Evolutionary conservation across 2,329 filamentous ascomycete genomes (phyloP), one percentile per base, ranked within the genome.

Genomic region (Fusarium incarnatum): DNA sequence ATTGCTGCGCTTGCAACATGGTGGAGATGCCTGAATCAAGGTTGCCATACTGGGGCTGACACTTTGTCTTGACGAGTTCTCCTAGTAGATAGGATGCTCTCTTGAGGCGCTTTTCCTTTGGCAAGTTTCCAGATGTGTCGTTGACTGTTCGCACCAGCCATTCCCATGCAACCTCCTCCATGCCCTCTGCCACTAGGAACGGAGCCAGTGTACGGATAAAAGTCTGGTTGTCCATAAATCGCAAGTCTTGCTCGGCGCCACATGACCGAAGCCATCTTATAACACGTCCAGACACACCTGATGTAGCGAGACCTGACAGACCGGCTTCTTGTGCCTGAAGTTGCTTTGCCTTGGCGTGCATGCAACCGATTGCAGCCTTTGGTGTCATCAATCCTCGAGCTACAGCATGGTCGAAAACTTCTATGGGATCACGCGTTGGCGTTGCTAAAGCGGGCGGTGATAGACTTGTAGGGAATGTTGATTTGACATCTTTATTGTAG

Each of bases 331-430:
- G 73, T 70, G 42, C 79, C 75, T 68, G 81, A 73, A 85, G 78
- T 22, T 83, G 80, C 41, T 81, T 79, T 32, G 78, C 77, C 70
- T 88, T 83, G 18, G 83, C 81, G 30, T 82, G 77, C 55, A 89
- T 79, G 62, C 86, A 88, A 15, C 87, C 87, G 2, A 83, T 83
- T 0, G 87, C 87, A 2, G 85, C 82, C 41, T 80, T 79, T 2
- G 83, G 74, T 6, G 82, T 88, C 87, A 89, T 88, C 70, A 89
- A 81, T 40, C 86, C 86, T 72, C 81, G 83, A 15, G 85, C 81
- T 3, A 87, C 86, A 20, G 87, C 87, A 60, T 83, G 81, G 67
- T 88, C 83, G 63, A 89, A 89, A 6, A 89, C 82, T 41, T 85
- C 81, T 79, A 87, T 85, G 6, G 85, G 86, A 45, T 85, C 82